Percentiles rank a stretch among this genome's conserved stretches.
These are phyloP conservation scores for Candolleomyces efflorescens DNA, from an alignment of 768 basidiomycete genomes.

Conservation along the genomic window DNA sequence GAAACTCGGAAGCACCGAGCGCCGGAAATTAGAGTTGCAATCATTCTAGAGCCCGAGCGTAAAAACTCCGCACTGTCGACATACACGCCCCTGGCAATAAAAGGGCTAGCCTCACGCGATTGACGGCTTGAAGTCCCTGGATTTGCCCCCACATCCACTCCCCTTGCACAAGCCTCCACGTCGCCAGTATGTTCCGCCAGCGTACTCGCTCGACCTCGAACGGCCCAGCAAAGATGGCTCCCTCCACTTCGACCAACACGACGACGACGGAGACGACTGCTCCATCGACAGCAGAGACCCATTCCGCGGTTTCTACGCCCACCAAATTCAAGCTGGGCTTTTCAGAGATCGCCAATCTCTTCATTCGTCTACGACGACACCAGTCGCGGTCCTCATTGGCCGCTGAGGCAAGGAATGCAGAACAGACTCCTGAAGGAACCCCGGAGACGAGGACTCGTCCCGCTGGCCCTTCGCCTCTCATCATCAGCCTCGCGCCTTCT, in stretches of 20 bases:
- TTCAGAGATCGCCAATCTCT: not conserved
- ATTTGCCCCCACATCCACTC: not conserved
- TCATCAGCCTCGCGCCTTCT: not conserved
- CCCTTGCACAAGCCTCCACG: not conserved
- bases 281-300: not conserved
- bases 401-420: not conserved
- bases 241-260: not conserved
- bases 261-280: not conserved
- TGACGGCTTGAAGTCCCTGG: not conserved
- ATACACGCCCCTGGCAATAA: not conserved
- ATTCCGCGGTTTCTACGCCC: not conserved
- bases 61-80: not conserved
- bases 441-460: not conserved
- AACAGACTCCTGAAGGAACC: not conserved
- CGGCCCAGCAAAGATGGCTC: not conserved
- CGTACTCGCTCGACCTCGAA: not conserved
- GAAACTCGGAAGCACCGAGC: not conserved
- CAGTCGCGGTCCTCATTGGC: not conserved
- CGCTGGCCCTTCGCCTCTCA: not conserved
- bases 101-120: not conserved
- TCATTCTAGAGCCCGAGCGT: not conserved
- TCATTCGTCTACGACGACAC: slow-evolving; percentile 2
- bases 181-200: not conserved
- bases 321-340: not conserved
- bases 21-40: not conserved